These are phyloP conservation scores for Zasmidium citrigriseum DNA, from an alignment of 2,329 filamentous ascomycete species.

Conservation along the genomic window DNA sequence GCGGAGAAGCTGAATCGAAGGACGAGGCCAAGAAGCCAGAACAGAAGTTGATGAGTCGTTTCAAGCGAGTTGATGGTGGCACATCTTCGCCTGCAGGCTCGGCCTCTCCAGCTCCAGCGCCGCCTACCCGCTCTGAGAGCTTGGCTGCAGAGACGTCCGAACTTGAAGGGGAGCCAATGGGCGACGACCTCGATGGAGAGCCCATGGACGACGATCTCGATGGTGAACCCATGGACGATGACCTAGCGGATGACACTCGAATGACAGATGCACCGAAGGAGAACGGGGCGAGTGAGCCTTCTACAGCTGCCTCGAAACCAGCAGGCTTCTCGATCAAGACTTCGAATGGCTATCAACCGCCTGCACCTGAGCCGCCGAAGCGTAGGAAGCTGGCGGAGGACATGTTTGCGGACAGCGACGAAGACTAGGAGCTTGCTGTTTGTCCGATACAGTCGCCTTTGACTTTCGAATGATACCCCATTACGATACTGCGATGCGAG, in stretches of 20 bases:
- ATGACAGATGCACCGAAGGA: constrained; percentile 19
- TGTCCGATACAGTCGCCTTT: not conserved
- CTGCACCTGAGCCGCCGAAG: constrained; percentile 38
- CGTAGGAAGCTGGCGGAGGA: constrained; percentile 76
- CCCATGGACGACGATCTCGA: constrained; percentile 5
- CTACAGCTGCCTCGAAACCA: constrained; percentile 2
- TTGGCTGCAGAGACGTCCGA: constrained; percentile 47
- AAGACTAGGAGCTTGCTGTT: constrained; percentile 33
- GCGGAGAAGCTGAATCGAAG: constrained; percentile 54
- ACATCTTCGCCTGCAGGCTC: constrained; percentile 23
- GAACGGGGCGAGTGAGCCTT: constrained; percentile 11
- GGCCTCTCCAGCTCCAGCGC: constrained; percentile 20
- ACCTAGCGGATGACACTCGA: too few species aligned
- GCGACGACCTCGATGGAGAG: constrained; percentile 8
- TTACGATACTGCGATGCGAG: not conserved
- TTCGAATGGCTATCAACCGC: constrained; percentile 15
- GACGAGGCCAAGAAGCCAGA: constrained; percentile 42
- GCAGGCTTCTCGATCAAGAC: constrained; percentile 30
- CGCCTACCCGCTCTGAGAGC: not conserved
- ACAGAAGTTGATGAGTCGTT: constrained; percentile 39
- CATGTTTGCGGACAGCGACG: constrained; percentile 82
- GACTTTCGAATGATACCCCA: not conserved
- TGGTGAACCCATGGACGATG: constrained; percentile 23
- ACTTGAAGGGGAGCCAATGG: constrained; percentile 41
- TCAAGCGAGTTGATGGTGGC: constrained; percentile 57